Conservation (phyloP, 768 basidiomycete genomes). For the Pleurotus tuber-regium region DNA sequence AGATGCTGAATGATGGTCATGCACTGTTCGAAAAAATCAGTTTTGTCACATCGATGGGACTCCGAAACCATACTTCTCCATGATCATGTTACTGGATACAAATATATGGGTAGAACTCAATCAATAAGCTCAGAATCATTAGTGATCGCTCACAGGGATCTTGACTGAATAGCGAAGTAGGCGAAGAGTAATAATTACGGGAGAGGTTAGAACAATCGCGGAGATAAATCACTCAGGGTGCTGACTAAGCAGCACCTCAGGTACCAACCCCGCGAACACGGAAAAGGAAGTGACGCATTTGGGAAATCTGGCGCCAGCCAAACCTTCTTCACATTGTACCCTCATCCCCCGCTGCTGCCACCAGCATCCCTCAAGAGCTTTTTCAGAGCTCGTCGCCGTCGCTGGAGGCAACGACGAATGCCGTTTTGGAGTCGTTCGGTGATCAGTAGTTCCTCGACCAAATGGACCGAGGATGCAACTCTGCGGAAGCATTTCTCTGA, state of each 20-base stretch:
- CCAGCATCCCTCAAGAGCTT: constrained; percentile 9
- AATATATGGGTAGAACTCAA: too few relatives aligned
- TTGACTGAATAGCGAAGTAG: not conserved
- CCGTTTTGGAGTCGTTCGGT: constrained; percentile 9
- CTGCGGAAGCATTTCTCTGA: constrained; percentile 4
- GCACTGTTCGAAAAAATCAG: too few relatives aligned
- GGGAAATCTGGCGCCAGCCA: constrained; percentile 7
- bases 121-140: too few relatives aligned
- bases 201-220: not conserved
- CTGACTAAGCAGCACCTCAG: constrained; percentile 1
- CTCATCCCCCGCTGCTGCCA: not conserved
- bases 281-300: constrained; percentile 8
- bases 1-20: too few relatives aligned
- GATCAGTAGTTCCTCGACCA: constrained; percentile 3
- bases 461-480: constrained; percentile 13
- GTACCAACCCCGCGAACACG: constrained; percentile 7
- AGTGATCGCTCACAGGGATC: too few relatives aligned
- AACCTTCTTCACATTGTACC: constrained; percentile 18
- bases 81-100: too few relatives aligned
- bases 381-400: constrained; percentile 11
- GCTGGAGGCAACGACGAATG: constrained; percentile 7
- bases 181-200: not conserved
- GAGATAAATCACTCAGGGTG: constrained; percentile 7
- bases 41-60: too few relatives aligned
- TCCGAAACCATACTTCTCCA: too few relatives aligned